Evolutionary conservation across 2,329 filamentous ascomycete species (phyloP).

Genomic region (Drechslerella dactyloides): DNA sequence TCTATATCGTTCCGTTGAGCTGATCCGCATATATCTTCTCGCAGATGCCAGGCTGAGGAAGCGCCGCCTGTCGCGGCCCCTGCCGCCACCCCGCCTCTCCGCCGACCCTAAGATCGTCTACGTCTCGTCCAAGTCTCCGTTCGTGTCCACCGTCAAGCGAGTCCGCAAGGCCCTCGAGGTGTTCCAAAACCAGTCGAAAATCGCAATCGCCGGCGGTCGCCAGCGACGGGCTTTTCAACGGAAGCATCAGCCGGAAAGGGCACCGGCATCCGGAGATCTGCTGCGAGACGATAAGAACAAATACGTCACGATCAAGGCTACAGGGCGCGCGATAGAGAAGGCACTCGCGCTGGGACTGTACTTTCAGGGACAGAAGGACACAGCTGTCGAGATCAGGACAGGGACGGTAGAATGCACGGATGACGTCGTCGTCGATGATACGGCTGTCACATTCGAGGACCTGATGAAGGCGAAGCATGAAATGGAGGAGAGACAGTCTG

Average conservation of each 20-base stretch:
- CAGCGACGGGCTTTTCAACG: constrained; percentile 35
- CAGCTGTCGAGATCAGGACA: constrained; percentile 67
- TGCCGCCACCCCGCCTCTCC: constrained; percentile 36
- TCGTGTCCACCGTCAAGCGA: constrained; percentile 72
- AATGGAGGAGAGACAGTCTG: constrained; percentile 3
- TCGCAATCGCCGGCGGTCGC: constrained; percentile 57
- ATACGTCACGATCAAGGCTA: constrained; percentile 68
- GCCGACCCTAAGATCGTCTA: constrained; percentile 63
- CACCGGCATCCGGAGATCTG: not conserved
- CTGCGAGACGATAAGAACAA: constrained; percentile 57
- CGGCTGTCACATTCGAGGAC: constrained; percentile 55
- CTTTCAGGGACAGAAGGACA: constrained; percentile 69
- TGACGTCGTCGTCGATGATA: constrained; percentile 65
- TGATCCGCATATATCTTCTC: not conserved
- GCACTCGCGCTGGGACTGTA: constrained; percentile 68
- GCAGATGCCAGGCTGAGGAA: constrained; percentile 35
- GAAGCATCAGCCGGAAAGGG: constrained; percentile 52
- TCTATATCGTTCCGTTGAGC: not conserved
- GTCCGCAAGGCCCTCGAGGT: constrained; percentile 69
- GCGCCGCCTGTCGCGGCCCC: constrained; percentile 31
- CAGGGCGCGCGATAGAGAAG: constrained; percentile 71
- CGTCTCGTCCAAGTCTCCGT: constrained; percentile 69
- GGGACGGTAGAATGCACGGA: constrained; percentile 71
- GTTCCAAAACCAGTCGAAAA: constrained; percentile 63
- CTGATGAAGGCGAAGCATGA: constrained; percentile 43